Evolutionary conservation across 2,329 filamentous ascomycete genomes (phyloP), one percentile per base, ranked within the genome.

Genomic region (Colletotrichum sp.): DNA sequence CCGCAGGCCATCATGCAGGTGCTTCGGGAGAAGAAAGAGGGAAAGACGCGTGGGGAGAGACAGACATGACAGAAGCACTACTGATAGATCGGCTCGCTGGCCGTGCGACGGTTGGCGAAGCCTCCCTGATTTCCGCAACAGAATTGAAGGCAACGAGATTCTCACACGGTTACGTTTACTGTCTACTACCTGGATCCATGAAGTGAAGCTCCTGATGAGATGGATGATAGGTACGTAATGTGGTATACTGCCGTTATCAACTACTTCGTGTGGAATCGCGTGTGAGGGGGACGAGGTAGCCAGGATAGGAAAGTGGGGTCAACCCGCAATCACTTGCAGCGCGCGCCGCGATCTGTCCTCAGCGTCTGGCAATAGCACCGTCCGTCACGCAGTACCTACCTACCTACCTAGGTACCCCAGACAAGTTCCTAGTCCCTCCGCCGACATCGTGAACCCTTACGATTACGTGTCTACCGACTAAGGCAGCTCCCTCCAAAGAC

Each of bases 81-180:
- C 54, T 43, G 31, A 70, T 73, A 73, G 70, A 73, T 70, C 67
- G 54, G 43, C 70, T 67, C 67, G 70, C 33, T 34, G 57, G 47
- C 54, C 67, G 55, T 66, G n/a, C 21, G 16, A 70, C 61, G 67
- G 61, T 58, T 12, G 59, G 59, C 55, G 38, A 66, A 38, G 38
- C 70, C 61, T 73, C 67, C 54, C 61, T 73, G 59, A 70, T 70
- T 36, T 66, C 67, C 57, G 59, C 38, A 65, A 62, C 61, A 73
- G 67, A 73, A 73, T 66, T 70, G 70, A 65, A 72, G 66, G 67
- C 61, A 70, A 73, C 31, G 61, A 34, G 9, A 62, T 62, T 66
- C 70, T 70, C 36, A 57, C 55, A 55, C 21, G 31, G 31, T 9
- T 29, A 31, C 29, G 27, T 29, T 24, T 47, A n/a, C 21, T 51